Evolutionary conservation across 2,329 filamentous ascomycete genomes (phyloP).

Genomic region (Cyclaneusma minus): DNA sequence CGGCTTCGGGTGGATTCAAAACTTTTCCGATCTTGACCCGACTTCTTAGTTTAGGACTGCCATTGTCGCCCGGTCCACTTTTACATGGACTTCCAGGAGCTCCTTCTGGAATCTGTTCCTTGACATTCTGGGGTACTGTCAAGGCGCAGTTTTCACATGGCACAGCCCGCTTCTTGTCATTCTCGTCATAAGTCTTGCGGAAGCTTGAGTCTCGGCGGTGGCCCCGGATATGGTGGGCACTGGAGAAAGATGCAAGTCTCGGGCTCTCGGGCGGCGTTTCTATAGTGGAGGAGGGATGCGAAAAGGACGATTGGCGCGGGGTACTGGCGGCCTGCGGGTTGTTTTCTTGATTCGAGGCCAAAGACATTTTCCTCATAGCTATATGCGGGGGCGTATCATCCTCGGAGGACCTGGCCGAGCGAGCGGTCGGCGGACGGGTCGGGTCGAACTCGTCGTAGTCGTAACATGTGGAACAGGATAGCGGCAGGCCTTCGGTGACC

Average conservation of each 20-base stretch:
- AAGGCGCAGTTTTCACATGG: conserved; percentile 56
- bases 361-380: not conserved
- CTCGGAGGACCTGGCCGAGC: conserved; percentile 1
- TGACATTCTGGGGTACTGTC: conserved; percentile 37
- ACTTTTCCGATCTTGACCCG: conserved; percentile 44
- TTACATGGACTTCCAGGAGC: conserved; percentile 1
- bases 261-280: conserved; percentile 45
- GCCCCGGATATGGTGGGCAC: conserved; percentile 11
- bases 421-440: conserved; percentile 22
- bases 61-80: conserved; percentile 8
- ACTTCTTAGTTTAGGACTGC: conserved; percentile 42
- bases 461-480: conserved; percentile 43
- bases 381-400: conserved; percentile 11
- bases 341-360: conserved; percentile 8
- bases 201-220: conserved; percentile 42
- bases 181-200: conserved; percentile 46
- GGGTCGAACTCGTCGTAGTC: conserved; percentile 25
- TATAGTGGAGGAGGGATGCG: conserved; percentile 23
- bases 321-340: conserved; percentile 1
- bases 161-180: conserved; percentile 45
- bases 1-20: conserved; percentile 20
- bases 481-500: conserved; percentile 51
- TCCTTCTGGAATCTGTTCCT: conserved; percentile 11
- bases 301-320: not conserved
- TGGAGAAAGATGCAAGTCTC: conserved; percentile 22